phyloP scores from a whole-genome alignment of 108 stramenopile genomes.

The Pinguiococcus pyrenoidosus region DNA sequence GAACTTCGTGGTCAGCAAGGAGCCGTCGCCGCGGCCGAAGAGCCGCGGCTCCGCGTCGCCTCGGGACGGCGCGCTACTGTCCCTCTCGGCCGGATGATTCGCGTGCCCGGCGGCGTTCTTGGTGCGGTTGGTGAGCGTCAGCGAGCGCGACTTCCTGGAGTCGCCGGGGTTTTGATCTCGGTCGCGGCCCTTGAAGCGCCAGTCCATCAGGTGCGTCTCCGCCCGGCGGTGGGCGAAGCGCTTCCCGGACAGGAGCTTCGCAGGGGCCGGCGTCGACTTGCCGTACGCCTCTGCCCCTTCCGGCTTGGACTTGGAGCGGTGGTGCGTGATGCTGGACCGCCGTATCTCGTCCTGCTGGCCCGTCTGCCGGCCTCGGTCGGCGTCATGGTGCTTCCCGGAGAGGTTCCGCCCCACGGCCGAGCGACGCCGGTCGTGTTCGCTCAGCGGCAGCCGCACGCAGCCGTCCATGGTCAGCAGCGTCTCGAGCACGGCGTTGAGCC shows the following conservation, averaged over 20 bases:
- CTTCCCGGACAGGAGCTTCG: too few relatives aligned
- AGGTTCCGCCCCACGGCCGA: too few relatives aligned
- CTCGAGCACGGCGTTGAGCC: conserved; percentile 5
- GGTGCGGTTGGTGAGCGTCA: not conserved
- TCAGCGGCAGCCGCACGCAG: conserved; percentile 2
- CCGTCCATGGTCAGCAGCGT: not conserved
- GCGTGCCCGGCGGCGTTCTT: not conserved
- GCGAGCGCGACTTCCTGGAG: not conserved
- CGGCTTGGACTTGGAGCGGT: not conserved
- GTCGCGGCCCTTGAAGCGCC: not conserved
- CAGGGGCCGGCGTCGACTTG: too few relatives aligned
- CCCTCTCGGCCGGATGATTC: too few relatives aligned
- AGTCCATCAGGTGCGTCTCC: not conserved
- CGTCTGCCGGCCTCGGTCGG: too few relatives aligned
- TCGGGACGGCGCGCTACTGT: too few relatives aligned
- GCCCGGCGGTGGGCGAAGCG: not conserved
- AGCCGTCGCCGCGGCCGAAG: conserved; percentile 13
- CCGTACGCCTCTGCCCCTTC: not conserved
- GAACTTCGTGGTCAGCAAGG: conserved; percentile 5
- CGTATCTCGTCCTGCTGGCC: too few relatives aligned
- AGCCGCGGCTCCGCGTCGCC: not conserved
- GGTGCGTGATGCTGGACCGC: too few relatives aligned
- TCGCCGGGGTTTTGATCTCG: too few relatives aligned
- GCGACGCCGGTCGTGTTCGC: too few relatives aligned
- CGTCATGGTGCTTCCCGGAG: too few relatives aligned